Conservation (phyloP, 306 rosid genomes). For the Comarum palustre region DNA sequence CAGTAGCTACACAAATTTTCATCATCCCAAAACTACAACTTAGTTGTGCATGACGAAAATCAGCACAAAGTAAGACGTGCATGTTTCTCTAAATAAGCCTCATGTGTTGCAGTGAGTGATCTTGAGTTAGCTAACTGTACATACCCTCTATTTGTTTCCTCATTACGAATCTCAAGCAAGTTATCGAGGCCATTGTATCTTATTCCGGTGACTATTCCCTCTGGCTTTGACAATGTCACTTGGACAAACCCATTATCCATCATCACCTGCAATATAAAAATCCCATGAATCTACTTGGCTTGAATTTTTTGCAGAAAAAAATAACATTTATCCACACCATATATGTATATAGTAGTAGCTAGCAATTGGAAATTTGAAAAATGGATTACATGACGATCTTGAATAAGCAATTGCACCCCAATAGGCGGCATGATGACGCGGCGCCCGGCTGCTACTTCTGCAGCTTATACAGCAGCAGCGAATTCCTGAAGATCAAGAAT, state of each 20-base stretch:
- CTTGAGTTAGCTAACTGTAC: background rate
- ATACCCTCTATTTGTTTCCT: conserved; percentile 60
- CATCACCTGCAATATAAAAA: conserved; percentile 42
- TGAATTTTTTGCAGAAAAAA: background rate
- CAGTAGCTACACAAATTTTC: conserved; percentile 50
- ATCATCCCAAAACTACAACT: background rate
- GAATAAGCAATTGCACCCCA: conserved; percentile 40
- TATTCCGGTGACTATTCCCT: conserved; percentile 66
- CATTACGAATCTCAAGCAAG: conserved; percentile 53
- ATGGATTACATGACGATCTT: conserved; percentile 45
- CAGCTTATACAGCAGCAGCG: background rate
- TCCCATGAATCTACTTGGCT: background rate
- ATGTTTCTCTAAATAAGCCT: background rate
- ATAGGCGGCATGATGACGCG: conserved; percentile 41
- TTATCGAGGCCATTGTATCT: conserved; percentile 64
- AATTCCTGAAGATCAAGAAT: background rate
- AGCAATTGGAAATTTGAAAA: background rate
- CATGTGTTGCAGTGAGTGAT: background rate
- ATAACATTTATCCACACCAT: background rate
- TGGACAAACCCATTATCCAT: conserved; percentile 72
- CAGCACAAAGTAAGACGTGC: background rate
- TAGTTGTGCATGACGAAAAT: background rate
- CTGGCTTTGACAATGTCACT: conserved; percentile 70
- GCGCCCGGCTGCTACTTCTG: background rate
- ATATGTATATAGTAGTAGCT: background rate